phyloP scores from a whole-genome alignment of 2,329 filamentous ascomycete genomes.

The Fusarium coffeatum region DNA sequence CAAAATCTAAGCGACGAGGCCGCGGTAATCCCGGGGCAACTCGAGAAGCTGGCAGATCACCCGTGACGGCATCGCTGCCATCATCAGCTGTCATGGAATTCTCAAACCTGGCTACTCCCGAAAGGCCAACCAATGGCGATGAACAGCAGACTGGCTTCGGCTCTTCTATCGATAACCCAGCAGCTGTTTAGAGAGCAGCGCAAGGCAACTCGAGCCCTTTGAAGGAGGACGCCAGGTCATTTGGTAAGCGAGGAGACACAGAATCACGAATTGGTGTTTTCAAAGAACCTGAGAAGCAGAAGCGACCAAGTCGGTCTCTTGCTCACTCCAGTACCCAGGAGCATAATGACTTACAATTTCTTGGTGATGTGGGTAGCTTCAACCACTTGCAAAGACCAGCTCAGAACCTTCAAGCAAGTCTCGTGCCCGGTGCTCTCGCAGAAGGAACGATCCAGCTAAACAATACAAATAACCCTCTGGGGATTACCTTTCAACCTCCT shows the following conservation, averaged over 20 bases:
- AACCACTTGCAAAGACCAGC: background rate
- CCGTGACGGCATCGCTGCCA: conserved; percentile 40
- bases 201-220: conserved; percentile 15
- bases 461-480: conserved; percentile 1
- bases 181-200: conserved; percentile 42
- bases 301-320: conserved; percentile 2
- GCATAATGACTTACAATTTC: background rate
- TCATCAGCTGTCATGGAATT: conserved; percentile 35
- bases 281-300: conserved; percentile 14
- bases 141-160: background rate
- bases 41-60: conserved; percentile 10
- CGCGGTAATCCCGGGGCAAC: conserved; percentile 29
- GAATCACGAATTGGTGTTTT: background rate
- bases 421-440: background rate
- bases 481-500: conserved; percentile 10
- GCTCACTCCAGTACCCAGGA: conserved; percentile 2
- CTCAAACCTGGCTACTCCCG: conserved; percentile 26
- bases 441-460: conserved; percentile 1
- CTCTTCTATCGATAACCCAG: conserved; percentile 18
- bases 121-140: conserved; percentile 1
- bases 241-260: conserved; percentile 7
- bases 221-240: conserved; percentile 3
- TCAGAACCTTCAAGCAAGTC: background rate
- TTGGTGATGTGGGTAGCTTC: background rate
- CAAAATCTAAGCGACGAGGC: conserved; percentile 23